These are phyloP conservation scores for Euryodendron excelsum DNA, from an alignment of 148 eudicot species.

Conservation along the genomic window DNA sequence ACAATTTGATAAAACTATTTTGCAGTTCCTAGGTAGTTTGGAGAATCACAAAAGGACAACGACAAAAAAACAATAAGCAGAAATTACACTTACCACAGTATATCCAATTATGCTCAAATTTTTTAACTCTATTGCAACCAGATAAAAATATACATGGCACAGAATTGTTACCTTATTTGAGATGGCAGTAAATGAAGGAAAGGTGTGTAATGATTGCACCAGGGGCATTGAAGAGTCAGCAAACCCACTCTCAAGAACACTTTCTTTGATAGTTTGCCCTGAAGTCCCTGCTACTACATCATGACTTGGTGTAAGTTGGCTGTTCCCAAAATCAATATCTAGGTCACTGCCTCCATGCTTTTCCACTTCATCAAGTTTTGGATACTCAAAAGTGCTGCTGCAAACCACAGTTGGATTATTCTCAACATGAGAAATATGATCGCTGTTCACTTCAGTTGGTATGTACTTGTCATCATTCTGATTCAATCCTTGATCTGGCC, in stretches of 20 bases:
- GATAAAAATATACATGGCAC: background rate
- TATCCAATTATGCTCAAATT: background rate
- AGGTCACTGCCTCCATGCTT: slow-evolving; percentile 17
- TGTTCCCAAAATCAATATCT: slow-evolving; percentile 12
- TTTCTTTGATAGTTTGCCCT: slow-evolving; percentile 19
- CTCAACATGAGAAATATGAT: slow-evolving; percentile 12
- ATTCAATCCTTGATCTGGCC: slow-evolving; percentile 14
- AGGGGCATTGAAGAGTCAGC: slow-evolving; percentile 24
- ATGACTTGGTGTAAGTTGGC: slow-evolving; percentile 13
- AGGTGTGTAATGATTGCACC: slow-evolving; percentile 24
- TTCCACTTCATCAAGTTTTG: slow-evolving; percentile 7
- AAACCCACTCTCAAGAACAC: slow-evolving; percentile 10
- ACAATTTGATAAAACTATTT: background rate
- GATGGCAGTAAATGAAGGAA: slow-evolving; percentile 16
- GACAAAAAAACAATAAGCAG: background rate
- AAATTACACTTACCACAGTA: background rate
- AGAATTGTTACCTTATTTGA: slow-evolving; percentile 30
- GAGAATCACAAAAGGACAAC: background rate
- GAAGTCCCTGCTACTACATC: slow-evolving; percentile 13
- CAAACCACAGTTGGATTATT: slow-evolving; percentile 20
- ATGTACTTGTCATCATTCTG: slow-evolving; percentile 6
- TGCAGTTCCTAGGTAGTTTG: background rate
- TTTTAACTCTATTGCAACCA: background rate
- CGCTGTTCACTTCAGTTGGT: slow-evolving; percentile 9
- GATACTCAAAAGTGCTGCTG: slow-evolving; percentile 15